Evolutionary conservation across 768 basidiomycete genomes (phyloP).

Genomic region (Galerina sulciceps): DNA sequence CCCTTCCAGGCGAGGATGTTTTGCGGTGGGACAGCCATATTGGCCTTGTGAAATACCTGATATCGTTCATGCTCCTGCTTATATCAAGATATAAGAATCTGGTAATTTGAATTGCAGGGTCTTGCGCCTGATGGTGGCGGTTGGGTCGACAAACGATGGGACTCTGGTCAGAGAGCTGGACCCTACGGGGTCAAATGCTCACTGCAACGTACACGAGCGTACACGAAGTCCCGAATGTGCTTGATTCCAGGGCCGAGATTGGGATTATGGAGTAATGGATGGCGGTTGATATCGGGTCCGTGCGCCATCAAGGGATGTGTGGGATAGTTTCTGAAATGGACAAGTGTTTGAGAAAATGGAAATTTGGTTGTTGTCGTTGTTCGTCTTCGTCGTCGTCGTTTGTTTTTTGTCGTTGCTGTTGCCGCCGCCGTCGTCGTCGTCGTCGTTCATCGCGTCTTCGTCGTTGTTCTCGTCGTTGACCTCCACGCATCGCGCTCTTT

Average conservation of each 20-base stretch:
- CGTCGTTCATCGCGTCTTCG: slow-evolving; percentile 29
- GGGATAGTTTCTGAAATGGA: slow-evolving; percentile 19
- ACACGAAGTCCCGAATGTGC: no score
- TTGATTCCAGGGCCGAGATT: no score
- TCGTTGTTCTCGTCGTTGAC: slow-evolving; percentile 38
- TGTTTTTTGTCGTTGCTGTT: slow-evolving; percentile 27
- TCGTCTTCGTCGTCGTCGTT: slow-evolving; percentile 27
- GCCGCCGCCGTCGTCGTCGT: slow-evolving; percentile 12
- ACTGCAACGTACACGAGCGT: no score
- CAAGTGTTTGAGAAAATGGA: slow-evolving; percentile 20
- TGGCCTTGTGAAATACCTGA: no score
- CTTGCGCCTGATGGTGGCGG: no score
- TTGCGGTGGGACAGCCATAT: slow-evolving; percentile 8
- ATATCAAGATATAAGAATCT: no score
- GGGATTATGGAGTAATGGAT: neutral
- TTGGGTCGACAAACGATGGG: no score
- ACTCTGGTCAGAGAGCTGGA: no score
- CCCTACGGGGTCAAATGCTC: no score
- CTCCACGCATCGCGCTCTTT: slow-evolving; percentile 30
- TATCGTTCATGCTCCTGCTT: no score
- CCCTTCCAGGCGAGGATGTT: slow-evolving; percentile 13
- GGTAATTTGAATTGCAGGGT: no score
- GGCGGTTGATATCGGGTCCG: slow-evolving; percentile 20
- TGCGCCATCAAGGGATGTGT: slow-evolving; percentile 26
- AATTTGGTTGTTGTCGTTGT: slow-evolving; percentile 28